A percentile compares a stretch with the other conserved stretches of the same genome.
phyloP scores from a whole-genome alignment of 2,329 filamentous ascomycete genomes.

The Elsinoe fawcettii region DNA sequence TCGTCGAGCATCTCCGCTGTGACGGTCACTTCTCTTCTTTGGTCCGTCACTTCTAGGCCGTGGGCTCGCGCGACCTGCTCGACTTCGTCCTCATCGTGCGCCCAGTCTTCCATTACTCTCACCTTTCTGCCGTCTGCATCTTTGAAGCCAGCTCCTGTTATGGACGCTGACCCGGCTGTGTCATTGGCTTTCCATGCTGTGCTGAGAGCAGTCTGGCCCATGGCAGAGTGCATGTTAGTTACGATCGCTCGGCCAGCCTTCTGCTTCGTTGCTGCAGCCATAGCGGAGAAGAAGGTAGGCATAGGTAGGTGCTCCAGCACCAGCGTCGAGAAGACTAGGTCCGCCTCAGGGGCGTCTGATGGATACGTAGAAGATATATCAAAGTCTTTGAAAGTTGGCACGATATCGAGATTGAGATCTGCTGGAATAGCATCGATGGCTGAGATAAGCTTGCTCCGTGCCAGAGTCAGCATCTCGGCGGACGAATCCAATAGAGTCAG shows the following conservation, averaged over 20 bases:
- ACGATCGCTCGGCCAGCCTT: slow-evolving; percentile 47
- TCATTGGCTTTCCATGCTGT: background rate
- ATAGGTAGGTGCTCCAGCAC: slow-evolving; percentile 58
- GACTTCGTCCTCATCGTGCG: slow-evolving; percentile 45
- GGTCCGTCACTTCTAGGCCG: slow-evolving; percentile 28
- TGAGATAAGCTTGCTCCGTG: slow-evolving; percentile 22
- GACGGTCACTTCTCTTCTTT: slow-evolving; percentile 28
- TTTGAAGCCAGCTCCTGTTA: slow-evolving; percentile 55
- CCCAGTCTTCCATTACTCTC: slow-evolving; percentile 37
- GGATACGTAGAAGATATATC: background rate
- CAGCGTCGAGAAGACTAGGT: slow-evolving; percentile 52
- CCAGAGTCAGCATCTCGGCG: slow-evolving; percentile 35
- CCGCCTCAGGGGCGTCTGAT: slow-evolving; percentile 21
- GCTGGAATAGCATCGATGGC: background rate
- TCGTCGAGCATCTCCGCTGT: slow-evolving; percentile 26
- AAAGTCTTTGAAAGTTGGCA: slow-evolving; percentile 18
- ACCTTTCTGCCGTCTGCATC: slow-evolving; percentile 51
- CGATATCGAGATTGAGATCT: background rate
- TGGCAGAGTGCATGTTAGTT: slow-evolving; percentile 63
- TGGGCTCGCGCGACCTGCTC: slow-evolving; percentile 28
- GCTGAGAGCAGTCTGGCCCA: slow-evolving; percentile 38
- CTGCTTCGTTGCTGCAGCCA: slow-evolving; percentile 35
- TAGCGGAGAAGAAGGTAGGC: slow-evolving; percentile 41
- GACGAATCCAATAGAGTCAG: slow-evolving; percentile 24
- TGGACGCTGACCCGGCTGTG: slow-evolving; percentile 17